Percentiles rank a stretch among this genome's conserved stretches.
These are phyloP conservation scores for Erigeron canadensis DNA, from an alignment of 129 eudicot genomes.

Conservation along the genomic window DNA sequence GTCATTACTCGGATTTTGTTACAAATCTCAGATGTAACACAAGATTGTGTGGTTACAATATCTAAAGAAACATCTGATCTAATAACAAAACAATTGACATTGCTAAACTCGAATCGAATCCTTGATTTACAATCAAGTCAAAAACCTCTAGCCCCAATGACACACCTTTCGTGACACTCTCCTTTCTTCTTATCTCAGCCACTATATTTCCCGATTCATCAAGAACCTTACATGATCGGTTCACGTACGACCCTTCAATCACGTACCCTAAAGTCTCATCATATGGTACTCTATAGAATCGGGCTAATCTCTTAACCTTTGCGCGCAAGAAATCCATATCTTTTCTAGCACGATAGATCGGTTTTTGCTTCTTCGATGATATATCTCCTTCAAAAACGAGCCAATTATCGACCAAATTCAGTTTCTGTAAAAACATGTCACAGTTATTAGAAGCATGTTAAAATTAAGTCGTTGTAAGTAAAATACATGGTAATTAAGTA, in stretches of 20 bases:
- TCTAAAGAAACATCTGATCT: slow-evolving; percentile 77
- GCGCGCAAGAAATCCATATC: slow-evolving; percentile 34
- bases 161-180: slow-evolving; percentile 42
- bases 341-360: slow-evolving; percentile 53
- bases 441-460: background rate
- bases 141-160: slow-evolving; percentile 81
- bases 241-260: slow-evolving; percentile 77
- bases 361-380: slow-evolving; percentile 37
- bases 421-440: slow-evolving; percentile 36
- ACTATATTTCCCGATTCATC: slow-evolving; percentile 60
- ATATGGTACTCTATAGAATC: slow-evolving; percentile 38
- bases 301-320: slow-evolving; percentile 54
- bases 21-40: slow-evolving; percentile 27
- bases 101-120: slow-evolving; percentile 58
- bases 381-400: slow-evolving; percentile 59
- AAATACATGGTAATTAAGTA: background rate
- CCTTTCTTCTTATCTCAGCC: slow-evolving; percentile 79
- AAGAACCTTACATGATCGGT: slow-evolving; percentile 65
- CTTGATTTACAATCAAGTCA: slow-evolving; percentile 50
- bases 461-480: background rate
- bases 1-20: slow-evolving; percentile 22
- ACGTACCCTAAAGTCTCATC: slow-evolving; percentile 39
- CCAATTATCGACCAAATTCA: slow-evolving; percentile 57
- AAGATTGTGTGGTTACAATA: slow-evolving; percentile 3
- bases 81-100: slow-evolving; percentile 75